phyloP scores from a whole-genome alignment of 1,284 basidiomycete species.

The Sporisorium graminicola region DNA sequence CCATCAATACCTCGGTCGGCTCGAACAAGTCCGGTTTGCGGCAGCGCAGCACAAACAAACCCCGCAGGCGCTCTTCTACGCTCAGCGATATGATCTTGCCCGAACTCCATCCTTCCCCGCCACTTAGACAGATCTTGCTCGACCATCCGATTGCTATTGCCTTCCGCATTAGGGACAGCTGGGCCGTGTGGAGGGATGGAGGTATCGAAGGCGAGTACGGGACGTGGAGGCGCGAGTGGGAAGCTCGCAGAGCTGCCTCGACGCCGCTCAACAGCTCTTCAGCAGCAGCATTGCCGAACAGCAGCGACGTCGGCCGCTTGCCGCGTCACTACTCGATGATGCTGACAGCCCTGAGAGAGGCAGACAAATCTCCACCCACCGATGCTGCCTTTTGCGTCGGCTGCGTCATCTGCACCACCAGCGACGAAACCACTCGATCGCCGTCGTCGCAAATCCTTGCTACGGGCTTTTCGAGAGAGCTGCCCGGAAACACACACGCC shows the following conservation, averaged over 20 bases:
- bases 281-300: conserved; percentile 36
- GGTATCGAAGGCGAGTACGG: conserved; percentile 78
- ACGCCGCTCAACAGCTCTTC: conserved; percentile 45
- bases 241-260: conserved; percentile 49
- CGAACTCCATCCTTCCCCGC: conserved; percentile 41
- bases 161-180: conserved; percentile 82
- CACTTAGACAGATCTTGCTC: conserved; percentile 73
- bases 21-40: conserved; percentile 5
- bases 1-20: conserved; percentile 22
- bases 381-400: conserved; percentile 95
- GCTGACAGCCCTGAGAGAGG: conserved; percentile 79
- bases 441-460: conserved; percentile 73
- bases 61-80: conserved; percentile 24
- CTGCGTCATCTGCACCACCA: conserved; percentile 78
- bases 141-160: conserved; percentile 76
- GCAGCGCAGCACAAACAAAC: conserved; percentile 15
- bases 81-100: conserved; percentile 37
- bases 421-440: conserved; percentile 7
- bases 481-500: conserved; percentile 93
- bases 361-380: conserved; percentile 79
- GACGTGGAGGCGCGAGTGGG: conserved; percentile 75
- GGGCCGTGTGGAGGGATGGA: conserved; percentile 81
- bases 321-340: conserved; percentile 72
- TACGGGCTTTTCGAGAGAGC: conserved; percentile 90
- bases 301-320: conserved; percentile 18